Evolutionary conservation across 2,329 filamentous ascomycete genomes (phyloP), one percentile per base, ranked within the genome.

Genomic region (Leptodontidium sp.): DNA sequence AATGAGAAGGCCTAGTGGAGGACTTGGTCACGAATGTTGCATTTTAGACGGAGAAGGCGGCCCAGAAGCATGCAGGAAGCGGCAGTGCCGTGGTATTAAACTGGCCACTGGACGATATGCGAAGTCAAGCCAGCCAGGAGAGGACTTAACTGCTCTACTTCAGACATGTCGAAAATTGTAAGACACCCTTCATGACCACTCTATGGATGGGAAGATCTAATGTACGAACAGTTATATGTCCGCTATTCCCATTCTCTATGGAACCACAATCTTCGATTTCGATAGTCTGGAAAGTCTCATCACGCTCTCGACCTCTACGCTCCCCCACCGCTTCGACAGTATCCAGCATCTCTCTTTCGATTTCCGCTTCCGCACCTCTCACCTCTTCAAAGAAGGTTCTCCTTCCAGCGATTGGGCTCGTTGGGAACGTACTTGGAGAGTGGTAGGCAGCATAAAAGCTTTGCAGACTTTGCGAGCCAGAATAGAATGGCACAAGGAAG

Each of bases 201-300:
- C 24, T 49, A 9, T 15, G 24, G 38, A 61, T 21, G 40, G 24
- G n/a, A 58, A n/a, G 9, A 21, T 11, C 40, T 32, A 47, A 53
- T 24, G 24, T 4, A 11, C 8, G 21, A 47, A 12, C 49, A 76
- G 75, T 45, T 76, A 76, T 29, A 61, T 68, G 8, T 71, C 75
- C 43, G 72, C 73, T 58, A 69, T 75, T 15, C 21, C 66, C 15
- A 61, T 75, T 4, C 69, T 76, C n/a, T 76, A 76, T 59, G 67
- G 64, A 17, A 61, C 67, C 55, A 76, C 74, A 40, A 73, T 55
- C 11, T 75, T 76, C 57, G 71, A 76, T n/a, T 75, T 76, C 35
- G 70, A 74, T 17, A 68, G 68, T 53, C 68, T 74, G 53, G 74
- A 75, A 65, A 57, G 53, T 1, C 57, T 74, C n/a, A 72, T 72